Evolutionary conservation across 352 stramenopile species (phyloP).

Genomic region (Phytophthora boehmeriae): DNA sequence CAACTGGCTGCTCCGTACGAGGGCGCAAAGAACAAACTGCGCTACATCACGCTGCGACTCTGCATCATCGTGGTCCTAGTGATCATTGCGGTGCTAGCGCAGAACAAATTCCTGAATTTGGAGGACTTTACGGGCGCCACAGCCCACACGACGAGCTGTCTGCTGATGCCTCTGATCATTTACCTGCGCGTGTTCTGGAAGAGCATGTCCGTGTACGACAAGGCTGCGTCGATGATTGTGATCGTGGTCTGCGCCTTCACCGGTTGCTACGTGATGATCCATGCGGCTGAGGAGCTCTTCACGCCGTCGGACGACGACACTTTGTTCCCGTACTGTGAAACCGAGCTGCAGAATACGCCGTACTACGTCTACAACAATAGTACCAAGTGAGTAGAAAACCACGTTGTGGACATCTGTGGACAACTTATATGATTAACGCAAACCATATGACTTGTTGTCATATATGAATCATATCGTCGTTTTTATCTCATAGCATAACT

Average conservation of each 20-base stretch:
- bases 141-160: slow-evolving; percentile 52
- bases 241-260: slow-evolving; percentile 25
- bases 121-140: slow-evolving; percentile 39
- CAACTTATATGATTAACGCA: not conserved
- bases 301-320: slow-evolving; percentile 9
- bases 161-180: slow-evolving; percentile 33
- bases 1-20: slow-evolving; percentile 4
- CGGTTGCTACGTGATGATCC: slow-evolving; percentile 27
- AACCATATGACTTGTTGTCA: not conserved
- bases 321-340: slow-evolving; percentile 19
- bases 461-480: not conserved
- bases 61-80: slow-evolving; percentile 37
- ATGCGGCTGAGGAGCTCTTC: slow-evolving; percentile 13
- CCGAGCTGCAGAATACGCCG: slow-evolving; percentile 9
- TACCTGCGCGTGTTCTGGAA: slow-evolving; percentile 33
- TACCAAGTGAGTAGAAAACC: slow-evolving; percentile 3
- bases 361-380: slow-evolving; percentile 26
- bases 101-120: slow-evolving; percentile 41
- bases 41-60: slow-evolving; percentile 40
- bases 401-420: not conserved
- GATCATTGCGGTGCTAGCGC: slow-evolving; percentile 32
- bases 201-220: slow-evolving; percentile 28
- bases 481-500: not conserved
- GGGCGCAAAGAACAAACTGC: slow-evolving; percentile 28
- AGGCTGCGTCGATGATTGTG: slow-evolving; percentile 19